These are phyloP conservation scores for Fusarium sp. DNA, from an alignment of 2,329 filamentous ascomycete species.

Conservation along the genomic window DNA sequence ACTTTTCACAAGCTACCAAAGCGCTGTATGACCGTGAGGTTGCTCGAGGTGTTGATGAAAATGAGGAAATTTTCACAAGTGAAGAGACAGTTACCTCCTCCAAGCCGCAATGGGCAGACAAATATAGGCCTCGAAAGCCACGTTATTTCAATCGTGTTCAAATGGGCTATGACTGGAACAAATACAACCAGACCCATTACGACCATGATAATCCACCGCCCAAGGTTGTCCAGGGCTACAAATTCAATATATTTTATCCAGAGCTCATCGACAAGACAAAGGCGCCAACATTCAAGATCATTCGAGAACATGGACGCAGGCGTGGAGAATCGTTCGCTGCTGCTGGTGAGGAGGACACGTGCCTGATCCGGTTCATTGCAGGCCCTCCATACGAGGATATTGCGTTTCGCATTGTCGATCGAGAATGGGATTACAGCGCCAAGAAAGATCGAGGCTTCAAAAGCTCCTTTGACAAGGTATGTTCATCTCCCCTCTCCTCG, in stretches of 20 bases:
- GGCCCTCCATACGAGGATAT: slow-evolving; percentile 97
- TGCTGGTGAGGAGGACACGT: slow-evolving; percentile 96
- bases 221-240: slow-evolving; percentile 98
- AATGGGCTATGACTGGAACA: slow-evolving; percentile 99
- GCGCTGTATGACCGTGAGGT: slow-evolving; percentile 94
- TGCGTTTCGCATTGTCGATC: slow-evolving; percentile 96
- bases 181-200: slow-evolving; percentile 99
- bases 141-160: slow-evolving; percentile 98
- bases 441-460: slow-evolving; percentile 95
- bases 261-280: slow-evolving; percentile 96
- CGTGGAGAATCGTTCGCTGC: slow-evolving; percentile 93
- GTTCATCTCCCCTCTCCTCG: slow-evolving; percentile 51
- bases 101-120: slow-evolving; percentile 84
- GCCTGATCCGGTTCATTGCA: slow-evolving; percentile 94
- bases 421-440: slow-evolving; percentile 98
- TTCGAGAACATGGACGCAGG: slow-evolving; percentile 90
- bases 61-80: slow-evolving; percentile 94
- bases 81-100: slow-evolving; percentile 79
- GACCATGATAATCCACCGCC: slow-evolving; percentile 98
- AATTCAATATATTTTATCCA: slow-evolving; percentile 99
- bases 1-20: slow-evolving; percentile 89
- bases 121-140: slow-evolving; percentile 91
- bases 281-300: slow-evolving; percentile 95
- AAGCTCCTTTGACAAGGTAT: slow-evolving; percentile 97
- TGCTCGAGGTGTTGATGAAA: slow-evolving; percentile 89